A percentile compares a stretch with the other conserved stretches of the same genome.
Conservation (phyloP, 371 early-diverging fungal genomes). For the Synchytrium microbalum region DNA sequence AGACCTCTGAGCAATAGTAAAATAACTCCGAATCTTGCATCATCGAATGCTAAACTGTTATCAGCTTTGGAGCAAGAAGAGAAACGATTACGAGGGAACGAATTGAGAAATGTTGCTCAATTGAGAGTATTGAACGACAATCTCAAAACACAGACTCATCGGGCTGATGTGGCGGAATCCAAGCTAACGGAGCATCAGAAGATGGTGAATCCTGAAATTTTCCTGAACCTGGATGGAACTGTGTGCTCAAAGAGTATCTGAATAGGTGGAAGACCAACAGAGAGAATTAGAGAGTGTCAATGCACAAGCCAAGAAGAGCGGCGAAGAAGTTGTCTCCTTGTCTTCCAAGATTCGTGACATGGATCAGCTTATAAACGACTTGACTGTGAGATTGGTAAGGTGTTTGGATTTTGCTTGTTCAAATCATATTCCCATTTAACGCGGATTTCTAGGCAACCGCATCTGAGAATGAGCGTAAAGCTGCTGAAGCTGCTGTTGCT, state of each 20-base stretch:
- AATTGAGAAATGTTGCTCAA: slow-evolving; percentile 20
- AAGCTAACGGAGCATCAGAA: neutral
- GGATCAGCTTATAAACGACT: neutral
- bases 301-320: slow-evolving; percentile 4
- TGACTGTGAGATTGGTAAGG: neutral
- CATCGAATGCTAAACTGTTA: slow-evolving; percentile 16
- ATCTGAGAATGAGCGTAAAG: neutral
- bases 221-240: too few species aligned
- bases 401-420: too few species aligned
- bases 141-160: neutral
- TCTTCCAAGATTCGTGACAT: neutral
- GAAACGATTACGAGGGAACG: slow-evolving; percentile 18
- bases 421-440: neutral
- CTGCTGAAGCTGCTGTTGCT: neutral
- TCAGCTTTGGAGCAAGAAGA: slow-evolving; percentile 29
- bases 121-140: slow-evolving; percentile 21
- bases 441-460: neutral
- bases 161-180: neutral
- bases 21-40: neutral
- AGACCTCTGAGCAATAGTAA: too few species aligned
- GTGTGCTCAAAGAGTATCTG: too few species aligned
- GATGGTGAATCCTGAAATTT: too few species aligned
- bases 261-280: neutral
- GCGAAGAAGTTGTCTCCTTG: neutral
- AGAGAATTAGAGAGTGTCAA: slow-evolving; percentile 8